Percentiles rank a stretch among this genome's conserved stretches.
These are phyloP conservation scores for Ceratobasidium theobromae DNA, from an alignment of 1,284 basidiomycete genomes.

Conservation along the genomic window DNA sequence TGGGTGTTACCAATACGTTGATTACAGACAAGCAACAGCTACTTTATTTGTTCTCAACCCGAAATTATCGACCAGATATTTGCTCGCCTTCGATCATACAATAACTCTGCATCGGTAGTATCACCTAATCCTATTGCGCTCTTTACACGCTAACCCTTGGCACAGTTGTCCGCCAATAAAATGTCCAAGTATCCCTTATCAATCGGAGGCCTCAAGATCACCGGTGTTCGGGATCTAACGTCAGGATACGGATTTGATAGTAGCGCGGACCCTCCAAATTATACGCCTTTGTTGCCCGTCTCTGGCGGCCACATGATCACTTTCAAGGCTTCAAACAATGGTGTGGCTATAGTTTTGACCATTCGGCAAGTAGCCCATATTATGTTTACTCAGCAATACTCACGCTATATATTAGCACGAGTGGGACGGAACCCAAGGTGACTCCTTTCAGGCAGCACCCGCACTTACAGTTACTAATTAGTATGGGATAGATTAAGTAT, in stretches of 20 bases:
- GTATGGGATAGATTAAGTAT: constrained; percentile 65
- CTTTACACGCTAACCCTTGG: background rate
- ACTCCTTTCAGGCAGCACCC: background rate
- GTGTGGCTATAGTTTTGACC: constrained; percentile 61
- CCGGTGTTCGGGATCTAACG: constrained; percentile 70
- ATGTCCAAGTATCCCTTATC: constrained; percentile 54
- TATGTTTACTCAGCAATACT: background rate
- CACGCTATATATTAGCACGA: constrained; percentile 55
- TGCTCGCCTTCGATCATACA: constrained; percentile 58
- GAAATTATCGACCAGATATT: constrained; percentile 68
- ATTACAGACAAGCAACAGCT: constrained; percentile 72
- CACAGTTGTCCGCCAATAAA: background rate
- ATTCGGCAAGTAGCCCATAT: constrained; percentile 52
- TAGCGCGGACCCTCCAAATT: constrained; percentile 46
- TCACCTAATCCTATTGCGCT: constrained; percentile 4
- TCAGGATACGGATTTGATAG: constrained; percentile 65
- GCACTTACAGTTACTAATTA: background rate
- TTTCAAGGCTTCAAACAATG: constrained; percentile 57
- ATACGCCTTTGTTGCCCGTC: constrained; percentile 64
- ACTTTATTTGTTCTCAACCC: constrained; percentile 72
- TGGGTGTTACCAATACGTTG: background rate
- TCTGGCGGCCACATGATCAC: constrained; percentile 85
- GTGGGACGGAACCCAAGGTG: constrained; percentile 87
- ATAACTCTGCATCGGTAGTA: constrained; percentile 44
- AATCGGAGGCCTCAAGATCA: constrained; percentile 62